These are phyloP conservation scores for Flaveria brownii DNA, from an alignment of 129 eudicot species.

Conservation along the genomic window DNA sequence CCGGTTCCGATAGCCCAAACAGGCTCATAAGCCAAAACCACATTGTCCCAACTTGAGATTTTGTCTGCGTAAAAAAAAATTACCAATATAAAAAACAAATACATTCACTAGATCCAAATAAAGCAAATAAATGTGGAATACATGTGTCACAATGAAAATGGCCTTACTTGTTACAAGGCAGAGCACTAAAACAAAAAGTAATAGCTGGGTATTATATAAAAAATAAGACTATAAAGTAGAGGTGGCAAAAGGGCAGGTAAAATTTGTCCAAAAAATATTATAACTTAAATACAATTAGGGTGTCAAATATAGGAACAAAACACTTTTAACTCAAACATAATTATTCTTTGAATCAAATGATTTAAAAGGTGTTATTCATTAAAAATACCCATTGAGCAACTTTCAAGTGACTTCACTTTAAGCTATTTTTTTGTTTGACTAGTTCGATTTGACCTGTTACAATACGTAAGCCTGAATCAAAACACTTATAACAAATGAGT, in stretches of 20 bases:
- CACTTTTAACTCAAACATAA: neutral
- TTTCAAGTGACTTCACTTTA: neutral
- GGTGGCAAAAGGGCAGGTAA: neutral
- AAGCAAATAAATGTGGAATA: neutral
- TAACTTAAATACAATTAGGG: neutral
- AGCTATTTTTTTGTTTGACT: neutral
- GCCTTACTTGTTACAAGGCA: neutral
- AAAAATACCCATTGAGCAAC: neutral
- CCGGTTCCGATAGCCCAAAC: conserved; percentile 99
- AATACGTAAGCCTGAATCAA: neutral
- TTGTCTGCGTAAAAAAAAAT: conserved; percentile 42
- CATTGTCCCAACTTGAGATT: conserved; percentile 71
- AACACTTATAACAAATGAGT: too few relatives aligned
- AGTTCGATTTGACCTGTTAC: neutral
- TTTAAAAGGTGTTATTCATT: neutral
- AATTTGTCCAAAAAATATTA: neutral
- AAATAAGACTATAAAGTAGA: neutral
- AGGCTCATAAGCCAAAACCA: conserved; percentile 96
- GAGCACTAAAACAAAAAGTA: conserved; percentile 11
- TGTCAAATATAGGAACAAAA: neutral
- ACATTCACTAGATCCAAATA: neutral
- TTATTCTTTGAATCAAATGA: neutral
- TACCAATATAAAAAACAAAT: neutral
- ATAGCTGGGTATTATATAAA: neutral
- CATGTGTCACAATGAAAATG: neutral